A percentile compares a stretch with the other conserved stretches of the same genome.
Conservation (phyloP, 306 rosid species). For the Inga leiocalycina region DNA sequence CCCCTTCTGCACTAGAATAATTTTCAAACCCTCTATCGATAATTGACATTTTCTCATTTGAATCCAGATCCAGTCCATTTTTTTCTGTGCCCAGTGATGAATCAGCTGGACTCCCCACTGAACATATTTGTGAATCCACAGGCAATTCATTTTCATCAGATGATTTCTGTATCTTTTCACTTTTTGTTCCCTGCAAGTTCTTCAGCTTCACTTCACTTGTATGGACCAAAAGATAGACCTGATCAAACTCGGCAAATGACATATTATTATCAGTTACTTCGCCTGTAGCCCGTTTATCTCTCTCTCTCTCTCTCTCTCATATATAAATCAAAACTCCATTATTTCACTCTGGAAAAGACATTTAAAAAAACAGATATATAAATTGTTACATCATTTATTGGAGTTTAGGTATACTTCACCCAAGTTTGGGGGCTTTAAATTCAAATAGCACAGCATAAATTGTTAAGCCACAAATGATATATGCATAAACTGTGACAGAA, state of each 20-base stretch:
- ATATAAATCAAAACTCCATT: conserved; percentile 16
- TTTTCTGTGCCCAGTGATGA: conserved; percentile 41
- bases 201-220: conserved; percentile 63
- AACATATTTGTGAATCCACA: conserved; percentile 48
- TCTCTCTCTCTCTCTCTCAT: background rate
- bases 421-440: conserved; percentile 20
- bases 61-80: conserved; percentile 47
- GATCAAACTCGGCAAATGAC: conserved; percentile 37
- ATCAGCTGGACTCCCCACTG: conserved; percentile 51
- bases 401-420: conserved; percentile 19
- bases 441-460: conserved; percentile 24
- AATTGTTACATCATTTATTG: background rate
- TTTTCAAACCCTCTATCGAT: conserved; percentile 48
- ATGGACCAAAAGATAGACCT: conserved; percentile 95
- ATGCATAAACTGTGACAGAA: background rate
- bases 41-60: conserved; percentile 47
- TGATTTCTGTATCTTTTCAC: conserved; percentile 46
- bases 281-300: conserved; percentile 10
- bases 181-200: conserved; percentile 52
- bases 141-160: conserved; percentile 49
- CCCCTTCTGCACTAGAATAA: conserved; percentile 42
- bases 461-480: background rate
- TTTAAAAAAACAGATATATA: background rate
- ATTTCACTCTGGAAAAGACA: conserved; percentile 29
- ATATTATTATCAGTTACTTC: conserved; percentile 38